These are phyloP conservation scores for Tolypocladium guangdongense DNA, from an alignment of 2,329 filamentous ascomycete genomes.

Conservation along the genomic window DNA sequence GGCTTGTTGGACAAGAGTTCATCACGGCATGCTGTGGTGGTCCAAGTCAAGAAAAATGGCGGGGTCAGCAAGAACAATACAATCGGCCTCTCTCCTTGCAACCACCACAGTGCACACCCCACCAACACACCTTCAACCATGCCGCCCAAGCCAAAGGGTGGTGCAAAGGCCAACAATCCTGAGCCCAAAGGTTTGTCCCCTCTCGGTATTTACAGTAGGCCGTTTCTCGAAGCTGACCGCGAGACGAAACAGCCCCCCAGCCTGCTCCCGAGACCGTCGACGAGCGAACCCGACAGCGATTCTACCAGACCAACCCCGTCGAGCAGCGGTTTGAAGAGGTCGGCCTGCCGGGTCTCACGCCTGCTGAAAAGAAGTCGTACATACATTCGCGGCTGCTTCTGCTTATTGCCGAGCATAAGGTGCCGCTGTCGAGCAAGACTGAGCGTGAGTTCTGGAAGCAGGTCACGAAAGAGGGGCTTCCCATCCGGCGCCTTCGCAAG, in stretches of 20 bases:
- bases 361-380: constrained; percentile 38
- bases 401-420: constrained; percentile 23
- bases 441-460: constrained; percentile 49
- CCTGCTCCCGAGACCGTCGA: constrained; percentile 32
- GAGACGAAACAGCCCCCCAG: constrained; percentile 15
- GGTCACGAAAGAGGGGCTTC: constrained; percentile 39
- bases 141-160: constrained; percentile 13
- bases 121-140: constrained; percentile 7
- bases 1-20: neutral
- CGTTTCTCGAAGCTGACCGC: neutral
- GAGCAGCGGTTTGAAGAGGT: constrained; percentile 31
- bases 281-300: constrained; percentile 35
- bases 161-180: constrained; percentile 8
- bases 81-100: neutral
- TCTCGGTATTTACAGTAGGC: neutral
- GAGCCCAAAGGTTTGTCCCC: constrained; percentile 12
- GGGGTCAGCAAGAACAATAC: constrained; percentile 6
- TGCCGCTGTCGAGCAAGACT: constrained; percentile 31
- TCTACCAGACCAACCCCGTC: constrained; percentile 39
- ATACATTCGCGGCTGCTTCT: constrained; percentile 34
- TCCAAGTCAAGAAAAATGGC: neutral
- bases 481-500: constrained; percentile 31
- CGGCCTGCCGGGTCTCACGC: constrained; percentile 33
- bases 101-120: neutral
- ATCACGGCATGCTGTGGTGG: neutral